Percentiles rank a stretch among this genome's conserved stretches.
These are phyloP conservation scores for Coniochaeta sp. DNA, from an alignment of 2,329 filamentous ascomycete genomes.

Conservation along the genomic window DNA sequence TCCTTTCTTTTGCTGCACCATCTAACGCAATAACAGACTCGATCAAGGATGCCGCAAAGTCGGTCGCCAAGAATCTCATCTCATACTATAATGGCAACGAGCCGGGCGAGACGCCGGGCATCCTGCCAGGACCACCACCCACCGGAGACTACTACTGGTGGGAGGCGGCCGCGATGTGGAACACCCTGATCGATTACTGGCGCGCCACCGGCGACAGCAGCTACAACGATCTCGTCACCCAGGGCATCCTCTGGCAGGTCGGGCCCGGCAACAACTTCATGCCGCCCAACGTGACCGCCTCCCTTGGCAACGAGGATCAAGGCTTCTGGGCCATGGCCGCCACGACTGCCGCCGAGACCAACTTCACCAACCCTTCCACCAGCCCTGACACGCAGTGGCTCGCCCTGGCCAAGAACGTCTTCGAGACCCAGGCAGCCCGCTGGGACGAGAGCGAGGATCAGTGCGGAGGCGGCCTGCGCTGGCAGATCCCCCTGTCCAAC, in stretches of 20 bases:
- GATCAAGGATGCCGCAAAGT: background rate
- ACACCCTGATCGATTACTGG: conserved; percentile 31
- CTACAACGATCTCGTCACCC: conserved; percentile 39
- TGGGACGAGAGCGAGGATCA: conserved; percentile 19
- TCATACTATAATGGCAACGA: conserved; percentile 22
- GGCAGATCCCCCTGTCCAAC: conserved; percentile 60
- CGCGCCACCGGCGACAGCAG: conserved; percentile 34
- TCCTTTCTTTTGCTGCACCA: background rate
- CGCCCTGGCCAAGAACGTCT: conserved; percentile 50
- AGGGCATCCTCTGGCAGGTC: conserved; percentile 37
- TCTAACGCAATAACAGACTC: background rate
- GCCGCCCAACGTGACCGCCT: conserved; percentile 35
- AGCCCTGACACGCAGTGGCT: conserved; percentile 37
- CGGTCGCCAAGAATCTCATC: conserved; percentile 21
- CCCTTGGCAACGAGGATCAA: conserved; percentile 52
- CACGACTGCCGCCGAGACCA: conserved; percentile 47
- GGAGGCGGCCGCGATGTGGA: conserved; percentile 21
- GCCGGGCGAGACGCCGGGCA: conserved; percentile 18
- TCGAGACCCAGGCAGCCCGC: conserved; percentile 48
- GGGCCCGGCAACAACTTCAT: conserved; percentile 41
- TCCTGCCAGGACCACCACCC: conserved; percentile 22
- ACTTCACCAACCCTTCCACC: conserved; percentile 37
- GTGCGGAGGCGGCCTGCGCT: conserved; percentile 57
- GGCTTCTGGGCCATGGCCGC: conserved; percentile 51
- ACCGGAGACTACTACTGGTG: conserved; percentile 28